These are phyloP conservation scores for Salix koriyanagi DNA, from an alignment of 345 rosid species.

Conservation along the genomic window DNA sequence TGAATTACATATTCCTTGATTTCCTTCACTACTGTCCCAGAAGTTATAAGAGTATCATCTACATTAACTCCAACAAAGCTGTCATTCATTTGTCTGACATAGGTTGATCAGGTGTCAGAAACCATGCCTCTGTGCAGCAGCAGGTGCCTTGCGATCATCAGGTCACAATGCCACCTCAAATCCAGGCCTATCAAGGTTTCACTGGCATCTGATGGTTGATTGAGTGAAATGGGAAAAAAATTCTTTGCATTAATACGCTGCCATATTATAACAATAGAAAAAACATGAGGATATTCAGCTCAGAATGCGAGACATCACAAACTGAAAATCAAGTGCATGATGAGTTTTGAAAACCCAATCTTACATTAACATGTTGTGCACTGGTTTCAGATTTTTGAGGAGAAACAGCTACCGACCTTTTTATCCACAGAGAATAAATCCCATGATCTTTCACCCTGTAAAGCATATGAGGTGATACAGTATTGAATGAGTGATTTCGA, in stretches of 20 bases:
- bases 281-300: neutral
- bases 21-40: too few species aligned
- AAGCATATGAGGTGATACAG: neutral
- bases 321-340: neutral
- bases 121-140: neutral
- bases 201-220: neutral
- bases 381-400: neutral
- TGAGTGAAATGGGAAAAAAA: neutral
- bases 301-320: neutral
- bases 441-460: conserved; percentile 26
- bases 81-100: neutral
- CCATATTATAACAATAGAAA: neutral
- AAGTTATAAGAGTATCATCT: too few species aligned
- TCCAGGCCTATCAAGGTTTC: neutral
- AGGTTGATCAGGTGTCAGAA: neutral
- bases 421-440: conserved; percentile 14
- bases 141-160: neutral
- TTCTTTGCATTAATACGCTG: neutral
- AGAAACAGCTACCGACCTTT: neutral
- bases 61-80: too few species aligned
- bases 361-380: neutral
- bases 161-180: neutral
- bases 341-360: neutral
- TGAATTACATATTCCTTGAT: too few species aligned
- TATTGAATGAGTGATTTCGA: neutral